These are phyloP conservation scores for Curvularia sp. DNA, from an alignment of 2,329 filamentous ascomycete species.

Conservation along the genomic window DNA sequence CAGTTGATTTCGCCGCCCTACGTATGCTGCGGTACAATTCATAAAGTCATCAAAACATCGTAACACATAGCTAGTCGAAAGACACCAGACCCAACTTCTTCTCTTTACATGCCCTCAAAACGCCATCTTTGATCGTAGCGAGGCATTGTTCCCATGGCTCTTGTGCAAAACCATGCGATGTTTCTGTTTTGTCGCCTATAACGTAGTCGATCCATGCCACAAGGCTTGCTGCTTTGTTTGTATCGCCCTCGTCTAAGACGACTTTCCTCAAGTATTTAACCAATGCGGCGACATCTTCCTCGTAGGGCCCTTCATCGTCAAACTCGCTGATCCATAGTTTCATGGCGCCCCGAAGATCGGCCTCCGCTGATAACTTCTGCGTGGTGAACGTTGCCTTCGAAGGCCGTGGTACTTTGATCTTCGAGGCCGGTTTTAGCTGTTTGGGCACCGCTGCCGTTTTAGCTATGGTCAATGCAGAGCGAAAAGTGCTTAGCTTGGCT, in stretches of 20 bases:
- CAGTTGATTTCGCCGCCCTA: background rate
- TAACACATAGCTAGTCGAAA: slow-evolving; percentile 14
- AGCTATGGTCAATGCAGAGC: slow-evolving; percentile 39
- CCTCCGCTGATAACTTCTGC: slow-evolving; percentile 59
- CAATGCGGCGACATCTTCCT: slow-evolving; percentile 77
- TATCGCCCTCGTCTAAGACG: slow-evolving; percentile 75
- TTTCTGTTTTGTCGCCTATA: slow-evolving; percentile 31
- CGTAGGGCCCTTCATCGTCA: slow-evolving; percentile 74
- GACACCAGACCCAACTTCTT: slow-evolving; percentile 13
- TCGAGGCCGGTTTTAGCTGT: slow-evolving; percentile 31
- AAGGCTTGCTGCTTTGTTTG: slow-evolving; percentile 74
- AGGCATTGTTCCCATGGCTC: slow-evolving; percentile 5
- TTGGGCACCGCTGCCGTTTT: slow-evolving; percentile 13
- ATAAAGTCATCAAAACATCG: slow-evolving; percentile 2
- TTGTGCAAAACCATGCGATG: background rate
- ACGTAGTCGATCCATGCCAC: slow-evolving; percentile 68
- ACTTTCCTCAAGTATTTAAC: slow-evolving; percentile 75
- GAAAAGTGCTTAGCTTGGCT: slow-evolving; percentile 34
- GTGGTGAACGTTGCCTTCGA: slow-evolving; percentile 68
- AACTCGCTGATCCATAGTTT: slow-evolving; percentile 79
- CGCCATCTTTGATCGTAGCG: slow-evolving; percentile 6
- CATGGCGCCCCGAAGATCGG: slow-evolving; percentile 76
- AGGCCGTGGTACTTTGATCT: slow-evolving; percentile 57
- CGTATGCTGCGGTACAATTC: background rate
- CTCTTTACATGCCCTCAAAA: slow-evolving; percentile 6